Evolutionary conservation across 352 stramenopile genomes (phyloP).

Genomic region (Lagenidium giganteum): DNA sequence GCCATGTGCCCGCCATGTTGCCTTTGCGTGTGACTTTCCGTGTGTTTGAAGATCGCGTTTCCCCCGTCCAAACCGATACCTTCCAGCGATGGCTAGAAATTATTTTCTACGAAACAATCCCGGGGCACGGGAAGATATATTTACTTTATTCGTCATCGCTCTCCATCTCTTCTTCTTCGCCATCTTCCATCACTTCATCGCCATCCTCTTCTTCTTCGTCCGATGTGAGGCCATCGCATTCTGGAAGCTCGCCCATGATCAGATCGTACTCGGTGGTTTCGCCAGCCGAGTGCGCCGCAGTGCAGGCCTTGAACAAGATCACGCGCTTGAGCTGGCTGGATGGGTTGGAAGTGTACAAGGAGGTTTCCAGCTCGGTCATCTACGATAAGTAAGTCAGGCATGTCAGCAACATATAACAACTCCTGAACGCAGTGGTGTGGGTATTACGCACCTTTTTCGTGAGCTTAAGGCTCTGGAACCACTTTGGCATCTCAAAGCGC

Average conservation of each 20-base stretch:
- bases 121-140: slow-evolving; percentile 4
- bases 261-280: slow-evolving; percentile 82
- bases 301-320: slow-evolving; percentile 45
- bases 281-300: slow-evolving; percentile 43
- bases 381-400: slow-evolving; percentile 18
- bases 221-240: slow-evolving; percentile 73
- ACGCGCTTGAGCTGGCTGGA: slow-evolving; percentile 47
- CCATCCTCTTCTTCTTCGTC: slow-evolving; percentile 58
- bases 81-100: no score
- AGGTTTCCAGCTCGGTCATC: slow-evolving; percentile 41
- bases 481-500: slow-evolving; percentile 69
- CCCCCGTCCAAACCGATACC: no score
- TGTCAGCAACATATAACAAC: background rate
- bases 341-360: slow-evolving; percentile 59
- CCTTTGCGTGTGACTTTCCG: no score
- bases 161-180: slow-evolving; percentile 34
- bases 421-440: background rate
- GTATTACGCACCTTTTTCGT: slow-evolving; percentile 34
- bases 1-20: no score
- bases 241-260: slow-evolving; percentile 71
- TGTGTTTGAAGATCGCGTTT: no score
- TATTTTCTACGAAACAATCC: background rate
- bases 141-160: slow-evolving; percentile 28
- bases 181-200: slow-evolving; percentile 17
- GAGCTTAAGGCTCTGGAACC: slow-evolving; percentile 55